Evolutionary conservation across 352 stramenopile species (phyloP), one percentile per base, ranked within the genome.

Genomic region (Thraustotheca clavata): DNA sequence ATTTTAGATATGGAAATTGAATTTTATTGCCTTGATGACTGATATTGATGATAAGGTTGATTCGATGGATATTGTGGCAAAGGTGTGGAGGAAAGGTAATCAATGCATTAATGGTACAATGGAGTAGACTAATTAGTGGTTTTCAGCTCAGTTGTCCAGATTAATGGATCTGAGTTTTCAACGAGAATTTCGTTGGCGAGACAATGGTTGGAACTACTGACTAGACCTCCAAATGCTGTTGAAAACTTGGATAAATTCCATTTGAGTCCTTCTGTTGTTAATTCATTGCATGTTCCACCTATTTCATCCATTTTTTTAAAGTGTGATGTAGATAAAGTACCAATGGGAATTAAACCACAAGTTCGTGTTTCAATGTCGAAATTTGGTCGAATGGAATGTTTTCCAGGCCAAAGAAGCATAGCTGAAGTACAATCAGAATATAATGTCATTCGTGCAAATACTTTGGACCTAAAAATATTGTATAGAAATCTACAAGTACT

Each of bases 271-370:
- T 71, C 81, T 0, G 94, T 98, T 9, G 74, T 88, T 4, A 90
- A 81, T 4, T 72, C 72, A 12, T 85, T 70, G 61, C 91, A 98
- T 6, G 76, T 63, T 18, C 79, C 83, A 27, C 72, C 43, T 67
- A 32, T 6, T 9, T 31, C 16, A 3, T 4, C 27, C 32, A 39
- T 24, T 63, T 9, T 11, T n/a, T n/a, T 38, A 6, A 20, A 34
- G 11, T 11, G n/a, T 1, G 43, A 22, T 59, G 7, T 9, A 4
- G 57, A 24, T 49, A 59, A 11, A 22, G 24, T 46, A 1, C 66
- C 80, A n/a, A 98, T 59, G 1, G 94, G 96, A 59, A 99, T 94
- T 16, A 99, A 75, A 4, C 94, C 94, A 71, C 94, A 98, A 29
- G 86, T 97, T 32, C 91, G 90, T 47, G 90, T 86, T 74, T 98